Base-by-base conservation (phyloP, 495 filamentous ascomycete species). In the Aspergillus carlsbadensis region DNA sequence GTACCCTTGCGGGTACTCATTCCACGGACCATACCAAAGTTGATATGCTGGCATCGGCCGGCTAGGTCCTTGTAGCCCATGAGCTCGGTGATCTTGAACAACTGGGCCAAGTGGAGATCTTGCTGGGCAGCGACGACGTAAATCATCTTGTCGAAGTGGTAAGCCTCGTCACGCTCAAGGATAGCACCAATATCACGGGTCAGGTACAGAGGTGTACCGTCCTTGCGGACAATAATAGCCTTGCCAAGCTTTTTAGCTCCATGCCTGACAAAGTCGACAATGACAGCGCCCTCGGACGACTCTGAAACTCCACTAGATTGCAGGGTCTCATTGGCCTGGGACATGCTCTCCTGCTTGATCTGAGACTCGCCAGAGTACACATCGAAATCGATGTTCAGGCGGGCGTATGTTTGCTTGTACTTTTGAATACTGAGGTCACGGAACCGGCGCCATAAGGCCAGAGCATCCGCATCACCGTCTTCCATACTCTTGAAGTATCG, bases 341-440 rank as follows among this genome's bases (percentile, higher is more conserved):
- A 74, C 90, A 98, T 96, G 58, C 84, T 84, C 65, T 90, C 89
- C 60, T 87, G 82, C 53, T 84, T 82, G 48, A 98, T 88, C 66
- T 95, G 90, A n/a, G 89, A 93, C 73, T 98, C 94, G 33, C 93
- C 93, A 33, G 87, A 89, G 77, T 98, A 98, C 50, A 91, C 87
- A 67, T 97, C 92, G 63, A 92, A 98, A 54, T 85, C 79, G 66
- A 98, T 97, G 73, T 96, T 97, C 17, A 94, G 80, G 50, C 90
- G 82, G 34, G 87, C 85, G 63, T 92, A 93, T 3, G 90, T 90
- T 60, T 84, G 74, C 71, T 89, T 86, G 75, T 96, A 96, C 65
- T 87, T 86, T 55, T 82, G 77, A 61, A 97, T 97, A 72, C 88
- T 92, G 42, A 98, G 80, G 41, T 95, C 88, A 67, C 94, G 83